Percentiles rank a stretch among this genome's conserved stretches.
phyloP scores from a whole-genome alignment of 148 eudicot genomes.

The Amaranthus cruentus region DNA sequence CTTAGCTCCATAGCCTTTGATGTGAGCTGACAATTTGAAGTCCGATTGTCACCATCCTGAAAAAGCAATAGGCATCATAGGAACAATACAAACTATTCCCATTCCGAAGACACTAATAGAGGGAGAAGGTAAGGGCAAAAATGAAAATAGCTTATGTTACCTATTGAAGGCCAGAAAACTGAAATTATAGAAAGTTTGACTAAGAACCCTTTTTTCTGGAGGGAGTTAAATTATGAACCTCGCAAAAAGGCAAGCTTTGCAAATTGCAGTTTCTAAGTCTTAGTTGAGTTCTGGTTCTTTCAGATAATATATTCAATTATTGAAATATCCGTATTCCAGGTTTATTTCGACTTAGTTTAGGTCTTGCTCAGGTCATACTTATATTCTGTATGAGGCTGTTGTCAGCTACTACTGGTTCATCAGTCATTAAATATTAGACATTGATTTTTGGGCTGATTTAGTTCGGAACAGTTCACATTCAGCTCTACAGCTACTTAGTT shows the following conservation, averaged over 20 bases:
- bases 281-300: no score
- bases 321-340: not conserved
- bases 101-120: not conserved
- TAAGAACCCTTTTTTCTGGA: not conserved
- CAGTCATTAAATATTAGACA: not conserved
- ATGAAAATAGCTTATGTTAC: not conserved
- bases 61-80: not conserved
- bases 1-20: conserved; percentile 29
- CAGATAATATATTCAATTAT: no score
- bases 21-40: conserved; percentile 24
- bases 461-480: not conserved
- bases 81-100: not conserved
- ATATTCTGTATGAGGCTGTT: not conserved
- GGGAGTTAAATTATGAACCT: not conserved
- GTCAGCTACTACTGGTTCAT: not conserved
- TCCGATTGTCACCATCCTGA: conserved; percentile 41
- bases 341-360: not conserved
- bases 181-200: not conserved
- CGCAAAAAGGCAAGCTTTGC: no score
- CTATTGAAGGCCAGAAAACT: not conserved
- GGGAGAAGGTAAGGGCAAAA: no score
- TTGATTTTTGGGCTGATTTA: not conserved
- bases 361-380: not conserved
- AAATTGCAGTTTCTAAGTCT: no score
- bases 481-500: not conserved